phyloP scores from a whole-genome alignment of 2,329 filamentous ascomycete species.

The Diaporthe caulivora region DNA sequence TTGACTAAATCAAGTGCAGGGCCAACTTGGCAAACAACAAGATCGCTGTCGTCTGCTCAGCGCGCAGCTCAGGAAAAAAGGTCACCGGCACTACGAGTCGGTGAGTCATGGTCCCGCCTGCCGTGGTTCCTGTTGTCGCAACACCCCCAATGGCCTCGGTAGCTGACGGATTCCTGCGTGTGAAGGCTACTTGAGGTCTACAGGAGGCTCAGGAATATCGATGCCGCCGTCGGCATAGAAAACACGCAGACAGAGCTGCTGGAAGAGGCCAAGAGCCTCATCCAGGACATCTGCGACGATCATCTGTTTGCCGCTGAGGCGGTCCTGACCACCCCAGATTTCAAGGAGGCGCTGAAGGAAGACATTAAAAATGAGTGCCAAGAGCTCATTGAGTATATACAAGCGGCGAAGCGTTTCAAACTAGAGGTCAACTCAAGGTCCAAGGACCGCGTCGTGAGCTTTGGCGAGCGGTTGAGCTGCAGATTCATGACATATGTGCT shows the following conservation, averaged over 20 bases:
- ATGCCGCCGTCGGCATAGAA: conserved; percentile 64
- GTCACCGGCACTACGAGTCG: conserved; percentile 94
- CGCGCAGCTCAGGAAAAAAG: conserved; percentile 94
- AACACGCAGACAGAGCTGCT: conserved; percentile 66
- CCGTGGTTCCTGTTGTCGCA: conserved; percentile 16
- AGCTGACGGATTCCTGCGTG: conserved; percentile 19
- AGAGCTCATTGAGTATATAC: conserved; percentile 80
- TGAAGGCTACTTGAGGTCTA: conserved; percentile 70
- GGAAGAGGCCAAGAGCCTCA: conserved; percentile 77
- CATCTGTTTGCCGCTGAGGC: conserved; percentile 80
- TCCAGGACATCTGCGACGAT: conserved; percentile 85
- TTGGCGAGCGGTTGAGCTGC: conserved; percentile 96
- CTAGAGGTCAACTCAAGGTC: conserved; percentile 82
- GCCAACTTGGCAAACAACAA: conserved; percentile 75
- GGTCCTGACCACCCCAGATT: conserved; percentile 68
- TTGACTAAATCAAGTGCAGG: conserved; percentile 52
- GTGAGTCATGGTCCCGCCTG: conserved; percentile 64
- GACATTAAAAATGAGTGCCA: conserved; percentile 85
- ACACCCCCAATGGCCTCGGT: background rate
- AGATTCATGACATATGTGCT: conserved; percentile 89
- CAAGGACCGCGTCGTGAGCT: conserved; percentile 91
- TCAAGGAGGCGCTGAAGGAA: conserved; percentile 70
- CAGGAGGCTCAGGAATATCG: conserved; percentile 67
- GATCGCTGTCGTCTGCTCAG: conserved; percentile 95
- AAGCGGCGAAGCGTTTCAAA: conserved; percentile 74